Evolutionary conservation across 495 filamentous ascomycete species (phyloP).

Genomic region (Trichoderma erinaceum): DNA sequence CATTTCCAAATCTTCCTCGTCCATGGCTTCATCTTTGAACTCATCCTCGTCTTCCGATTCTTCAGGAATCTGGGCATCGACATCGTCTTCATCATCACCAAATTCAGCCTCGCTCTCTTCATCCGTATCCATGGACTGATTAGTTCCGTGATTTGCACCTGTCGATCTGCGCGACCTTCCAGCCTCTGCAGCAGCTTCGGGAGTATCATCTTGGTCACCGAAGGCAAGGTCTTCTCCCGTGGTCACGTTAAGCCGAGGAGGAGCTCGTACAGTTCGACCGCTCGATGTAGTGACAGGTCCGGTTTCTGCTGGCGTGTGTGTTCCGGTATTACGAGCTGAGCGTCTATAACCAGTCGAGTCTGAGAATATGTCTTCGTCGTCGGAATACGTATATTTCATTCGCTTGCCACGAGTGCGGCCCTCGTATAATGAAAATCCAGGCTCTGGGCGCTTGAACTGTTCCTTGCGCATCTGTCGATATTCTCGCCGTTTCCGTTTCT

Average conservation of each 20-base stretch:
- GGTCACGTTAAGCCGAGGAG: conserved; percentile 76
- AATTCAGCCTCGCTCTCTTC: conserved; percentile 67
- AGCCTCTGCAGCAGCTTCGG: conserved; percentile 27
- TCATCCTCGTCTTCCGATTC: conserved; percentile 49
- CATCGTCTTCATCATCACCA: conserved; percentile 57
- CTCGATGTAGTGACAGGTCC: conserved; percentile 85
- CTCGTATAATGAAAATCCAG: conserved; percentile 89
- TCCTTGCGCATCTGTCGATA: conserved; percentile 83
- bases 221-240: conserved; percentile 23
- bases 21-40: conserved; percentile 50
- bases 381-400: conserved; percentile 91
- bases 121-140: conserved; percentile 56
- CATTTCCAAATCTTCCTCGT: conserved; percentile 48
- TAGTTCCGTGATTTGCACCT: conserved; percentile 33
- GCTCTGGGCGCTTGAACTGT: conserved; percentile 80
- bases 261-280: conserved; percentile 76
- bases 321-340: conserved; percentile 68
- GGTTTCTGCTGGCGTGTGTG: conserved; percentile 62
- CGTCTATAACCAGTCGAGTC: conserved; percentile 61
- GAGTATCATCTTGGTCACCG: conserved; percentile 27
- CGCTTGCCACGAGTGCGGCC: conserved; percentile 93
- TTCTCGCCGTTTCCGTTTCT: conserved; percentile 90
- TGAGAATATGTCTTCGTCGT: conserved; percentile 75
- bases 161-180: conserved; percentile 37
- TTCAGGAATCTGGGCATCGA: conserved; percentile 46